Conservation (phyloP, 2,329 filamentous ascomycete genomes). For the Ceratocystis destructans region DNA sequence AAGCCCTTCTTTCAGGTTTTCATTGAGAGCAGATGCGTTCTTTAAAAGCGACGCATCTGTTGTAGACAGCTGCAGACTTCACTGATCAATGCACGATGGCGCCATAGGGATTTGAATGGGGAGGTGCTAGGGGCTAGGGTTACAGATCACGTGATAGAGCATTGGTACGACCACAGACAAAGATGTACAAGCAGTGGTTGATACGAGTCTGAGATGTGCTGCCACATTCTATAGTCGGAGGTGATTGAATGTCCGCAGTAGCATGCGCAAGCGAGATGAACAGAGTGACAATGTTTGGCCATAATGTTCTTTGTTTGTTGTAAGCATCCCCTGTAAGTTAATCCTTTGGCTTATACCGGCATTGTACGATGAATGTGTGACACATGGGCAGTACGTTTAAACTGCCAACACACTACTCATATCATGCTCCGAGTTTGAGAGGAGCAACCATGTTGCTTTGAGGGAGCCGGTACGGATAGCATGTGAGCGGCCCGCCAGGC, state of each 20-base stretch:
- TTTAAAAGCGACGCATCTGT: background rate
- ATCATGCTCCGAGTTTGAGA: background rate
- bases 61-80: background rate
- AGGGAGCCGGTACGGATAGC: background rate
- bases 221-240: too few relatives aligned
- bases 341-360: too few relatives aligned
- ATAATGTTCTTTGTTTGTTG: too few relatives aligned
- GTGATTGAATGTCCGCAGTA: too few relatives aligned
- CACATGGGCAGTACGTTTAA: too few relatives aligned
- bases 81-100: constrained; percentile 3
- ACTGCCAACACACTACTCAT: too few relatives aligned
- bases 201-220: too few relatives aligned
- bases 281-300: too few relatives aligned
- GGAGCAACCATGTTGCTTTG: background rate
- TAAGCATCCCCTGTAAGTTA: too few relatives aligned
- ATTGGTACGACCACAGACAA: background rate
- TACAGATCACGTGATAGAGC: background rate
- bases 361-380: too few relatives aligned
- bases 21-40: background rate
- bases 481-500: background rate
- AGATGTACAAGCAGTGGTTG: background rate
- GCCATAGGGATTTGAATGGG: background rate
- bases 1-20: background rate
- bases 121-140: background rate
- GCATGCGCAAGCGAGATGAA: too few relatives aligned